These are phyloP conservation scores for Morella rubra DNA, from an alignment of 306 rosid species.

Conservation along the genomic window DNA sequence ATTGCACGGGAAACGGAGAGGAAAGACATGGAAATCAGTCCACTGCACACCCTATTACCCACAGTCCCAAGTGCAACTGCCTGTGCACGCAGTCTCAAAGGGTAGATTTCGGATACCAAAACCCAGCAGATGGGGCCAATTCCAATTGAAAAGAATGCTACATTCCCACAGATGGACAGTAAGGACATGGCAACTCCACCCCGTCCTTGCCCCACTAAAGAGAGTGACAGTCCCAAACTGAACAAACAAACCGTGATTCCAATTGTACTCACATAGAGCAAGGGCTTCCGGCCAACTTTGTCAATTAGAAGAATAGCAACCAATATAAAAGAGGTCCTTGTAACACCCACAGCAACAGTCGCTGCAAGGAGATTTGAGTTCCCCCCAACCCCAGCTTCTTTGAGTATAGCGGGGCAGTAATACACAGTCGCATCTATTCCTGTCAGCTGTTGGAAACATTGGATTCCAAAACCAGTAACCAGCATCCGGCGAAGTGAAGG, in stretches of 20 bases:
- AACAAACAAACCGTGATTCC: slow-evolving; percentile 92
- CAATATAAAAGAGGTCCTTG: slow-evolving; percentile 76
- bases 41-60: slow-evolving; percentile 84
- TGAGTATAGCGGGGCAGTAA: slow-evolving; percentile 79
- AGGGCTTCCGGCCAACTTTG: slow-evolving; percentile 79
- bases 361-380: slow-evolving; percentile 73
- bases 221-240: slow-evolving; percentile 49
- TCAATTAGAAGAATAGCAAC: slow-evolving; percentile 76
- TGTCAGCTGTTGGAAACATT: slow-evolving; percentile 94
- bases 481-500: slow-evolving; percentile 77
- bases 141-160: slow-evolving; percentile 94
- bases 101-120: slow-evolving; percentile 84
- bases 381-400: slow-evolving; percentile 65
- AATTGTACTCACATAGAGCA: slow-evolving; percentile 78
- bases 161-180: slow-evolving; percentile 80
- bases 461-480: slow-evolving; percentile 83
- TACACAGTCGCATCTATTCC: slow-evolving; percentile 93
- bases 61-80: slow-evolving; percentile 88
- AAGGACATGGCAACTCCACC: slow-evolving; percentile 48
- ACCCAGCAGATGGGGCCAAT: slow-evolving; percentile 96
- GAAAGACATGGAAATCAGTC: slow-evolving; percentile 89
- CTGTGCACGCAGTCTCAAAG: slow-evolving; percentile 79
- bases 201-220: slow-evolving; percentile 55
- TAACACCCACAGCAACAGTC: slow-evolving; percentile 81
- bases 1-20: slow-evolving; percentile 66